phyloP scores from a whole-genome alignment of 2,329 filamentous ascomycete species.

The Penicillium thymicola region DNA sequence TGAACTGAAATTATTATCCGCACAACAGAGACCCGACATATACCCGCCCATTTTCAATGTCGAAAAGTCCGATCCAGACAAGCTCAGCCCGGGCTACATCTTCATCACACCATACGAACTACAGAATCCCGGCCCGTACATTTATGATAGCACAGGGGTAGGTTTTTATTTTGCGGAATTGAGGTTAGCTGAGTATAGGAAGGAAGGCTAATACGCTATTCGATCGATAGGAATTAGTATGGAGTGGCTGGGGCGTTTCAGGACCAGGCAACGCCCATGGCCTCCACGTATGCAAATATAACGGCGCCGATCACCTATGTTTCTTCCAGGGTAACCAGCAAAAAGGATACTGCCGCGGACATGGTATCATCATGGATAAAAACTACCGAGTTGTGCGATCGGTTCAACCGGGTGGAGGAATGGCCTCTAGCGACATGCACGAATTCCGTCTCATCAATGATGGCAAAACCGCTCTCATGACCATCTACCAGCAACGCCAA shows the following conservation, averaged over 20 bases:
- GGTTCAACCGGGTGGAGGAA: constrained; percentile 41
- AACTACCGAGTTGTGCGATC: constrained; percentile 50
- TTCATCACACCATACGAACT: constrained; percentile 52
- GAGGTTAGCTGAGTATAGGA: background rate
- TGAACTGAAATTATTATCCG: background rate
- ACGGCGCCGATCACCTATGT: constrained; percentile 50
- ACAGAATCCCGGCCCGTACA: constrained; percentile 50
- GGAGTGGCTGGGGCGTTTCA: constrained; percentile 49
- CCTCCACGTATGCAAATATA: constrained; percentile 49
- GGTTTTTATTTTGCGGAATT: background rate
- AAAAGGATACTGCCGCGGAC: constrained; percentile 51
- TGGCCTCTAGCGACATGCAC: constrained; percentile 51
- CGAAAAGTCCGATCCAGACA: constrained; percentile 28
- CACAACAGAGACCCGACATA: constrained; percentile 39
- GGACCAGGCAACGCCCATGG: constrained; percentile 51
- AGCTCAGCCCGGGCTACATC: constrained; percentile 48
- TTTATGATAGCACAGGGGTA: constrained; percentile 51
- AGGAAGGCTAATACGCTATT: constrained; percentile 9
- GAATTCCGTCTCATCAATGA: constrained; percentile 50
- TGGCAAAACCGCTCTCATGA: constrained; percentile 42
- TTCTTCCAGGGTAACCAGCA: constrained; percentile 53
- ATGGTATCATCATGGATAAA: constrained; percentile 53
- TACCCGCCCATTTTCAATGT: constrained; percentile 36
- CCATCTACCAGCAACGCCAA: constrained; percentile 42
- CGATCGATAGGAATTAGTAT: constrained; percentile 45